phyloP scores from a whole-genome alignment of 306 rosid species.

The Cyclanthera cordifolia region DNA sequence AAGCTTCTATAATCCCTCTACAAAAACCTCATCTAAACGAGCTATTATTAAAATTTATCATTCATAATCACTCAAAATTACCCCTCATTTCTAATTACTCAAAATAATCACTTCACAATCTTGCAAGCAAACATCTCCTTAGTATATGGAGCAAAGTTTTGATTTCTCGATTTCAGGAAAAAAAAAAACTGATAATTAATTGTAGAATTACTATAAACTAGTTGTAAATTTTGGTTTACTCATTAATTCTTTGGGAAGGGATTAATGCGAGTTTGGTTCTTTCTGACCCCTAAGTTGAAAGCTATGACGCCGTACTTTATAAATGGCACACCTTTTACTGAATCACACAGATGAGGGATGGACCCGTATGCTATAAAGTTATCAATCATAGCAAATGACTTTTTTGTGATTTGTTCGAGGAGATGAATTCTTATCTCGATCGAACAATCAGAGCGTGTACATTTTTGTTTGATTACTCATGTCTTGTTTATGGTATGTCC shows the following conservation, averaged over 20 bases:
- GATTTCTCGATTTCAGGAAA: no score
- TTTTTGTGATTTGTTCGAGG: neutral
- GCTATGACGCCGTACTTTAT: constrained; percentile 7
- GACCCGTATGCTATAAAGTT: constrained; percentile 5
- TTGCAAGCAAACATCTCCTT: no score
- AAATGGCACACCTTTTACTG: constrained; percentile 1
- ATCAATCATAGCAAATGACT: constrained; percentile 2
- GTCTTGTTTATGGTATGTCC: neutral
- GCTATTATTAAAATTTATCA: no score
- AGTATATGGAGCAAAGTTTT: no score
- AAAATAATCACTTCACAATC: no score
- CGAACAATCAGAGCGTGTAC: neutral
- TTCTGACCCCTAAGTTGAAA: neutral
- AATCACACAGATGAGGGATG: neutral
- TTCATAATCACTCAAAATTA: no score
- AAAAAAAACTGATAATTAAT: neutral
- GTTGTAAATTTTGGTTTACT: neutral
- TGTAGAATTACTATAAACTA: neutral
- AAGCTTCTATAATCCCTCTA: no score
- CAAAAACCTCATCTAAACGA: no score
- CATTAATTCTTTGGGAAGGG: neutral
- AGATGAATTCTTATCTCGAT: neutral
- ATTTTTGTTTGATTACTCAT: neutral
- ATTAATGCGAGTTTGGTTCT: neutral
- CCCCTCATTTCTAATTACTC: no score